phyloP scores from a whole-genome alignment of 148 eudicot species.

The Rhododendron vialii region DNA sequence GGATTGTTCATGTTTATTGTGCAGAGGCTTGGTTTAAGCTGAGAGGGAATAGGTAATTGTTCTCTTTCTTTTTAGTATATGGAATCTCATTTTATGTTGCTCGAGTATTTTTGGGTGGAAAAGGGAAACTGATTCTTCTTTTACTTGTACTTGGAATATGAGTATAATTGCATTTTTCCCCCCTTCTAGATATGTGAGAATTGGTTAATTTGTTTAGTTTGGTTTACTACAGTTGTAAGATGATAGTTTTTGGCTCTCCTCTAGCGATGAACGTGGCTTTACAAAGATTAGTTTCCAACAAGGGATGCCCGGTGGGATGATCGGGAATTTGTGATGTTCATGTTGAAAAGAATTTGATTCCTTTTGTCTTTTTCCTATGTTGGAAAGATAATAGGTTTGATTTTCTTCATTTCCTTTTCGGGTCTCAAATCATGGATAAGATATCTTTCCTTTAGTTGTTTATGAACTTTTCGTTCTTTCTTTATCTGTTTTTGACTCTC shows the following conservation, averaged over 20 bases:
- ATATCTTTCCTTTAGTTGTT: no score
- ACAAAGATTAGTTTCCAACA: background rate
- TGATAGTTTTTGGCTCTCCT: background rate
- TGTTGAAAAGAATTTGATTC: background rate
- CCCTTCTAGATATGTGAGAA: background rate
- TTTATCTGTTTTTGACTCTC: background rate
- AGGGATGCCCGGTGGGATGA: background rate
- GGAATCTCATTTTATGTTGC: background rate
- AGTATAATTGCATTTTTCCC: background rate
- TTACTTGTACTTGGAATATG: background rate
- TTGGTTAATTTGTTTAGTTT: background rate
- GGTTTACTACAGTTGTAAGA: background rate
- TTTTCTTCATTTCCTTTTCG: background rate
- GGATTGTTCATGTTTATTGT: conserved; percentile 55
- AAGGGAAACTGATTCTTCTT: background rate
- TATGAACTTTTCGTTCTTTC: background rate
- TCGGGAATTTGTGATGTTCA: background rate
- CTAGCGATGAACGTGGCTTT: background rate
- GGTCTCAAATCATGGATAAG: background rate
- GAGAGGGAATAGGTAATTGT: conserved; percentile 60
- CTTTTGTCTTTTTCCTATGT: background rate
- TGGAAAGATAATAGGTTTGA: background rate
- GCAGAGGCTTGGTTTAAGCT: conserved; percentile 77
- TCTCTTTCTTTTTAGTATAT: background rate
- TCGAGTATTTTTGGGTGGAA: background rate